These are phyloP conservation scores for Thermochaetoides thermophila DNA, from an alignment of 495 filamentous ascomycete species.

Conservation along the genomic window DNA sequence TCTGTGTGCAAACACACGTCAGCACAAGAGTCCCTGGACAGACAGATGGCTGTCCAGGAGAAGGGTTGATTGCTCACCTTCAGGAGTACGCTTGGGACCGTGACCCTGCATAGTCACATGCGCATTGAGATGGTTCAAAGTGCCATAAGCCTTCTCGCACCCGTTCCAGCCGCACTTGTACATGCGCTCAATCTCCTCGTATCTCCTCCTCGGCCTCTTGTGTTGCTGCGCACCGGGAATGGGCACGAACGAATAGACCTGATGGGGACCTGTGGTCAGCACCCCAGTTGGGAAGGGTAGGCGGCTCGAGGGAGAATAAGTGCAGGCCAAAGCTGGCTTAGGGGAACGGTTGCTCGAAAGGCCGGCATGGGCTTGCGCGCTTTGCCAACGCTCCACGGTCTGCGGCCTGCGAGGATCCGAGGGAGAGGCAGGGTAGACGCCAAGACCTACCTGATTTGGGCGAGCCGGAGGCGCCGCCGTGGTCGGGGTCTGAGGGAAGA, in stretches of 20 bases:
- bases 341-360: no score
- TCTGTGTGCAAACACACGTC: constrained; percentile 37
- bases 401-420: no score
- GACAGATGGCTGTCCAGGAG: constrained; percentile 1
- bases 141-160: constrained; percentile 96
- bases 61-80: constrained; percentile 44
- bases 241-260: constrained; percentile 97
- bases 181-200: constrained; percentile 99
- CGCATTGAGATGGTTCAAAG: constrained; percentile 89
- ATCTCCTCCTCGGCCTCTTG: constrained; percentile 84
- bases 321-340: constrained; percentile 7
- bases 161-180: constrained; percentile 99
- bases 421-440: no score
- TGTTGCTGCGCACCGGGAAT: constrained; percentile 96
- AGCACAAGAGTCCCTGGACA: neutral
- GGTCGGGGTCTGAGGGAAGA: constrained; percentile 42
- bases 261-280: constrained; percentile 6
- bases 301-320: no score
- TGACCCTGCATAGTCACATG: constrained; percentile 98
- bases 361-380: no score
- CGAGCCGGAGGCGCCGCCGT: constrained; percentile 39
- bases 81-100: constrained; percentile 80
- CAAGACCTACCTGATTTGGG: constrained; percentile 54
- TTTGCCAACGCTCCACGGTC: no score
- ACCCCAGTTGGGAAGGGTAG: neutral